Evolutionary conservation across 2,329 filamentous ascomycete genomes (phyloP), one percentile per base, ranked within the genome.

Genomic region (Xylaria sp.): DNA sequence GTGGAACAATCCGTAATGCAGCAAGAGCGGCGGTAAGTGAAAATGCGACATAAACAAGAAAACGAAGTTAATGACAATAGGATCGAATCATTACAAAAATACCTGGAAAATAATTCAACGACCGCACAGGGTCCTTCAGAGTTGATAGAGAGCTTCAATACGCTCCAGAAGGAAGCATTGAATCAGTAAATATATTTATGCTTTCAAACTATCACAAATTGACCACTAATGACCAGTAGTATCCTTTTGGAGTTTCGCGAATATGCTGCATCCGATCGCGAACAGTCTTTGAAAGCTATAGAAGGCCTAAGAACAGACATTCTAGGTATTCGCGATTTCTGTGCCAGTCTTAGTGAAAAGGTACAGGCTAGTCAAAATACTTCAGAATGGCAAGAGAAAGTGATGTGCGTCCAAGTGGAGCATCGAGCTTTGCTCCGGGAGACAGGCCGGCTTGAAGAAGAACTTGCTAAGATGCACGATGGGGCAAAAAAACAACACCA

Each of bases 1-100:
- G 63, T 68, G 10, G 62, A 72, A 9, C 29, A 29, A 0, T 63
- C 23, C 25, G 51, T 74, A 21, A 57, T 35, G 9, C 54, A 73
- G 44, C 75, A 77, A 64, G 69, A 70, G 37, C 54, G 72, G 37
- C 71, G 70, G 76, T 76, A 69, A 68, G 73, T 16, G 47, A n/a
- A 16, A 9, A 25, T 16, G 1, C 13, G 51, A 32, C 62, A 5
- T 13, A 61, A 18, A 25, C 6, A n/a, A 5, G n/a, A 16, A 42
- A 53, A 44, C n/a, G 40, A 44, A 42, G 65, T 72, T 65, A 71
- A 71, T 47, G 8, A 2, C 1, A 1, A 2, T 65, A 78, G 76
- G 25, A 71, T 75, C n/a, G 59, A 75, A 40, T 61, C 62, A 16
- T 61, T 77, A 12, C 44, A 72, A 1, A 54, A 68, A 37, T 50